These are phyloP conservation scores for Passiflora organensis DNA, from an alignment of 345 rosid genomes.

Conservation along the genomic window DNA sequence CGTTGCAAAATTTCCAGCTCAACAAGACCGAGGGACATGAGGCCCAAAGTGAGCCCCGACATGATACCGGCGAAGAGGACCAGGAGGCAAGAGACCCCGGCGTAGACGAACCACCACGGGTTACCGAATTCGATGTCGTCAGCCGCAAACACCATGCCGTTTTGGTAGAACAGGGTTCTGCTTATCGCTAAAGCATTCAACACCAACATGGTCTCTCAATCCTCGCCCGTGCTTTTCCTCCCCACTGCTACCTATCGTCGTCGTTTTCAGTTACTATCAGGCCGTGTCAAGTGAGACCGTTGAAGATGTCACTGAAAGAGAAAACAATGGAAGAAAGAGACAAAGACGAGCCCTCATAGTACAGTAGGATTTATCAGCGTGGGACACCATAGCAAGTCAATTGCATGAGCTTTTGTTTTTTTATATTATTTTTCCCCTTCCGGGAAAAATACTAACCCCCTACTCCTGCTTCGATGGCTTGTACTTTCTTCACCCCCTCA, in stretches of 20 bases:
- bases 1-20: constrained; percentile 65
- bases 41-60: constrained; percentile 73
- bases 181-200: constrained; percentile 25
- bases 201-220: constrained; percentile 22
- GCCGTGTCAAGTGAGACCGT: too few species aligned
- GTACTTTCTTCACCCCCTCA: too few species aligned
- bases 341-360: too few species aligned
- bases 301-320: too few species aligned
- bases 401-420: constrained; percentile 4
- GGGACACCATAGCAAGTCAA: background rate
- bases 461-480: too few species aligned
- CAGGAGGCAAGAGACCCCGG: constrained; percentile 58
- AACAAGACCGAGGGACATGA: constrained; percentile 69
- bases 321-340: too few species aligned
- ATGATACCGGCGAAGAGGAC: constrained; percentile 74
- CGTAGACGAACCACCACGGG: constrained; percentile 55
- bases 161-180: constrained; percentile 20
- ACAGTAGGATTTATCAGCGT: background rate
- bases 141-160: constrained; percentile 42
- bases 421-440: too few species aligned
- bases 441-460: too few species aligned
- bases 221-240: too few species aligned
- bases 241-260: too few species aligned
- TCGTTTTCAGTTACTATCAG: too few species aligned
- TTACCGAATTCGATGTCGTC: constrained; percentile 56